Percentiles rank a stretch among this genome's conserved stretches.
These are phyloP conservation scores for Zizania latifolia DNA, from an alignment of 176 grass and related monocot genomes.

Conservation along the genomic window DNA sequence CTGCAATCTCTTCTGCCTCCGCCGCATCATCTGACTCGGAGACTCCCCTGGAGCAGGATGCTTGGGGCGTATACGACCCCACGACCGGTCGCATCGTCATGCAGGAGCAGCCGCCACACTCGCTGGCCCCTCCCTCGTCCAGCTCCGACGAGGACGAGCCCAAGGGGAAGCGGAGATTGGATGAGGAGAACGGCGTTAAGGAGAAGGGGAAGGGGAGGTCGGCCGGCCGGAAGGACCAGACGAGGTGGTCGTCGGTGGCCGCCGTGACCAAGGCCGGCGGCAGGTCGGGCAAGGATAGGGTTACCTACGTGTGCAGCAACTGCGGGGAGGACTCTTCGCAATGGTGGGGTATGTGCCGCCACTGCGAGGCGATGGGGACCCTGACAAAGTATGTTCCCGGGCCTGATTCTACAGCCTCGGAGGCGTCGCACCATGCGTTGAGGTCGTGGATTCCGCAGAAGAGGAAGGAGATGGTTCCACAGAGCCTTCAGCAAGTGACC, in stretches of 20 bases:
- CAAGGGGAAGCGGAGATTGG: neutral
- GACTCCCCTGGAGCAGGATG: neutral
- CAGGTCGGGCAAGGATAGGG: conserved; percentile 39
- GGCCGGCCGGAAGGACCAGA: neutral
- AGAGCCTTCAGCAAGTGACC: conserved; percentile 56
- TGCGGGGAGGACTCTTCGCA: conserved; percentile 50
- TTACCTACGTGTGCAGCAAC: conserved; percentile 44
- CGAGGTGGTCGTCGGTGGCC: conserved; percentile 6
- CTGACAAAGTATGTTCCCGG: neutral
- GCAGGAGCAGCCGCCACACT: neutral
- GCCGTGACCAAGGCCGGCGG: conserved; percentile 5
- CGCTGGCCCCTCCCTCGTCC: neutral
- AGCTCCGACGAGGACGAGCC: neutral
- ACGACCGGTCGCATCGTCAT: conserved; percentile 43
- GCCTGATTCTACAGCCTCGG: neutral
- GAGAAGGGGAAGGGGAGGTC: conserved; percentile 13
- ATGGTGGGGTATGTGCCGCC: conserved; percentile 72
- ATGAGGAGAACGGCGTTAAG: neutral
- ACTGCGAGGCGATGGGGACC: conserved; percentile 23
- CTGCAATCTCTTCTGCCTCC: neutral
- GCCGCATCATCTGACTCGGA: neutral
- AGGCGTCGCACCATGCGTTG: conserved; percentile 32
- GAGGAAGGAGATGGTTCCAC: conserved; percentile 37
- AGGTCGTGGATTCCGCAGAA: conserved; percentile 61
- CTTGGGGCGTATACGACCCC: conserved; percentile 52